These are phyloP conservation scores for Sequoia sempervirens DNA, from an alignment of 75 land plant species.

Conservation along the genomic window DNA sequence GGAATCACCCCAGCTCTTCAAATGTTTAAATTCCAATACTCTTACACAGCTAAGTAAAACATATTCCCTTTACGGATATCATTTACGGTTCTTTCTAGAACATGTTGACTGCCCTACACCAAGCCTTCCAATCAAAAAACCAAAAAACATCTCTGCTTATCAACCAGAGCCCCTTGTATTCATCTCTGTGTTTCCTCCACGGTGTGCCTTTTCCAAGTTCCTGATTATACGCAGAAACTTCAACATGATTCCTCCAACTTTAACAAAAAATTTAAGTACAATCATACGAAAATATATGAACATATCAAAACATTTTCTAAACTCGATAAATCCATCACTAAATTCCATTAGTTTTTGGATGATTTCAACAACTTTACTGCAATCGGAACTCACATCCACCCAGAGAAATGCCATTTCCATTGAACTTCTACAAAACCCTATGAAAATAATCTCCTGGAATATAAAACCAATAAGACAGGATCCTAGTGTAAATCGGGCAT, in stretches of 20 bases:
- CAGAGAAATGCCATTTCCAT: no score
- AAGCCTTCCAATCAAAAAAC: neutral
- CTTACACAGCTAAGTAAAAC: neutral
- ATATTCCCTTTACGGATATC: neutral
- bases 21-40: neutral
- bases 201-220: neutral
- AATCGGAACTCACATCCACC: no score
- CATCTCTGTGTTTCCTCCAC: neutral
- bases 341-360: no score
- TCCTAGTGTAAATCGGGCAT: neutral
- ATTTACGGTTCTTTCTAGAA: neutral
- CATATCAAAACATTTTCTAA: no score
- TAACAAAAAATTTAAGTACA: neutral
- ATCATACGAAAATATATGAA: no score
- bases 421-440: neutral
- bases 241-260: neutral
- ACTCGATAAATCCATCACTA: no score
- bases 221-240: neutral
- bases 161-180: neutral
- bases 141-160: neutral
- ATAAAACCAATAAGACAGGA: neutral
- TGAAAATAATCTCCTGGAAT: neutral
- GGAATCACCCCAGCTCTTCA: neutral
- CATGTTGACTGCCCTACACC: neutral
- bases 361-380: no score